A percentile compares a stretch with the other conserved stretches of the same genome.
Evolutionary conservation across 1,139 yeast genomes (phyloP).

Genomic region (Hemisphaericaspora xylofermentans): DNA sequence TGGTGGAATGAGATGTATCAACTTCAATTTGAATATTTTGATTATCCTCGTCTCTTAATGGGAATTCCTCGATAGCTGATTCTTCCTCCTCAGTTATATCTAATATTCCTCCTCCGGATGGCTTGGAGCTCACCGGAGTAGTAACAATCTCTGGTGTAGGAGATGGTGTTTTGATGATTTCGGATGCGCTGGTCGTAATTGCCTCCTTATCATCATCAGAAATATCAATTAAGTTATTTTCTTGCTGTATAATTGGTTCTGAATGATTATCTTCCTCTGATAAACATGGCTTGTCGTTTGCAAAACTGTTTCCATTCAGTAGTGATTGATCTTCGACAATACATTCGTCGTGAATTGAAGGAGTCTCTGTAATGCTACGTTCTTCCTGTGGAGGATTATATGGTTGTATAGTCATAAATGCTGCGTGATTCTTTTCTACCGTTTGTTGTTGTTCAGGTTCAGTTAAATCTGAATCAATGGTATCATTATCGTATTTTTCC

Average conservation of each 20-base stretch:
- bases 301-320: background rate
- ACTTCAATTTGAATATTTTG: too few species aligned
- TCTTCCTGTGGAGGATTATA: constrained; percentile 8
- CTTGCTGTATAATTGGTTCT: background rate
- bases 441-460: constrained; percentile 3
- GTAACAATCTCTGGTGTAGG: background rate
- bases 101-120: constrained; percentile 2
- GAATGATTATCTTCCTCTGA: background rate
- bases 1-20: background rate
- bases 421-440: constrained; percentile 8
- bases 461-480: constrained; percentile 9
- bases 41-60: constrained; percentile 6
- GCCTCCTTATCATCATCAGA: background rate
- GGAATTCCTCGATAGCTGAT: constrained; percentile 18
- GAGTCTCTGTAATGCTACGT: background rate
- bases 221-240: constrained; percentile 9
- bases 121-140: background rate
- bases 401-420: constrained; percentile 16
- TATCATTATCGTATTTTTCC: background rate
- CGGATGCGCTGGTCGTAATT: background rate
- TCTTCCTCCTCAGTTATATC: constrained; percentile 17
- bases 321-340: too few species aligned
- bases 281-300: background rate
- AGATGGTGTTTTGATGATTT: constrained; percentile 1
- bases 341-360: too few species aligned